Conservation (phyloP, 257 asterid genomes). For the Echites panduratus region DNA sequence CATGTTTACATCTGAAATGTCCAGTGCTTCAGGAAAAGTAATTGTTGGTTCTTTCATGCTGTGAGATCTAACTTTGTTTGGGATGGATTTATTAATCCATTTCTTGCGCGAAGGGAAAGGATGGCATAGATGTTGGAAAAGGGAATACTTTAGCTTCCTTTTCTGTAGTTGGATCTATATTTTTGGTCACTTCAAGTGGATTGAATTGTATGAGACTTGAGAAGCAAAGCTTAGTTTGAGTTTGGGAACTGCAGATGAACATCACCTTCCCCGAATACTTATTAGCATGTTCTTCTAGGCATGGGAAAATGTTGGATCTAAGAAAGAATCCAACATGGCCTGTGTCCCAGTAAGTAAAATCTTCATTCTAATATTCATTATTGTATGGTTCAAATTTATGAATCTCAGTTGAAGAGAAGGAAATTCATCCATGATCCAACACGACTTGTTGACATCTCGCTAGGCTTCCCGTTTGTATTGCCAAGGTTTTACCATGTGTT, state of each 20-base stretch:
- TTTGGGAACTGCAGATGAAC: neutral
- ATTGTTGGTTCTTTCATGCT: neutral
- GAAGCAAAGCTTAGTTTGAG: neutral
- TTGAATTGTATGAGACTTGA: neutral
- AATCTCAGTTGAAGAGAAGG: neutral
- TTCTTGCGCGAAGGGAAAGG: neutral
- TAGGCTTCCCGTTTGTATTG: neutral
- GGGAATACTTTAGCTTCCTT: neutral
- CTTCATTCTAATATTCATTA: neutral
- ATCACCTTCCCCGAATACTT: neutral
- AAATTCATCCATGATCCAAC: neutral
- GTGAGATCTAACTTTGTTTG: neutral
- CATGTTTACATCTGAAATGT: neutral
- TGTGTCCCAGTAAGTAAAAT: neutral
- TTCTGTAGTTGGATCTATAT: neutral
- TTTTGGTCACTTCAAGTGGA: neutral
- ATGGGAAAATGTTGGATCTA: neutral
- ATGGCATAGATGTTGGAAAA: neutral
- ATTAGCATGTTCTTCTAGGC: neutral
- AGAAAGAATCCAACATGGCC: neutral
- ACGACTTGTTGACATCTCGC: neutral
- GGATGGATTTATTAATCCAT: neutral
- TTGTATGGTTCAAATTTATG: neutral
- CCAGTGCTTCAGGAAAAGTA: neutral
- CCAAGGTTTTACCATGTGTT: conserved; percentile 1